phyloP scores from a whole-genome alignment of 768 basidiomycete species.

The Amanita rubescens region DNA sequence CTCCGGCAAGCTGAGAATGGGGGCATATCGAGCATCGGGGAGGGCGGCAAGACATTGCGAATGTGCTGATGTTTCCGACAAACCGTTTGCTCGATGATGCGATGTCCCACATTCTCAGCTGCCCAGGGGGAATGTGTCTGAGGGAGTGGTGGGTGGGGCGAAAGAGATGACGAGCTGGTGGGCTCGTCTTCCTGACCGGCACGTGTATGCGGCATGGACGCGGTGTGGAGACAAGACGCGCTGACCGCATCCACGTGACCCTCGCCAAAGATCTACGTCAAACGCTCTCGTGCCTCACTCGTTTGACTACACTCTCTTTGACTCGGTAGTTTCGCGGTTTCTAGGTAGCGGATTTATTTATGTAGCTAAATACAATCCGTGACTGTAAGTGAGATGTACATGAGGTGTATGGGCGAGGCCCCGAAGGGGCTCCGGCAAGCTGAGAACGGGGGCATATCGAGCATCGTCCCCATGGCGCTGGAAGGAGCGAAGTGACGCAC shows the following conservation, averaged over 20 bases:
- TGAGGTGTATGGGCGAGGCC: background rate
- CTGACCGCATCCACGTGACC: background rate
- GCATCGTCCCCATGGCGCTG: background rate
- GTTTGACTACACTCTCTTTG: constrained; percentile 13
- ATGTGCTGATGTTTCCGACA: background rate
- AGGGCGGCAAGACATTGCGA: too few species aligned
- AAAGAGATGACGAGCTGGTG: too few species aligned
- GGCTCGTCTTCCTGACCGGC: background rate
- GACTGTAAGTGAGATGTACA: background rate
- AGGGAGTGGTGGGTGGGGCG: too few species aligned
- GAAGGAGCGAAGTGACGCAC: constrained; percentile 1
- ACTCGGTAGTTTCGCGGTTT: background rate
- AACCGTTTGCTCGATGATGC: background rate
- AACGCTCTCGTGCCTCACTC: constrained; percentile 1
- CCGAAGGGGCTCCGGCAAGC: background rate
- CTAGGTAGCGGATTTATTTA: background rate
- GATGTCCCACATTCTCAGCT: background rate
- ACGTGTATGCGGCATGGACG: background rate
- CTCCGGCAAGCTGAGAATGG: constrained; percentile 4
- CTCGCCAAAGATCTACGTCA: background rate
- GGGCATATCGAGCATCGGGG: constrained; percentile 2
- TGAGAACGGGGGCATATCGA: background rate
- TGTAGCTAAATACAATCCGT: background rate
- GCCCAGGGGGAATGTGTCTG: too few species aligned
- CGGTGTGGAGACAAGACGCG: background rate